Conservation (phyloP, 2,329 filamentous ascomycete species). For the Chaetomiaceae sp. region DNA sequence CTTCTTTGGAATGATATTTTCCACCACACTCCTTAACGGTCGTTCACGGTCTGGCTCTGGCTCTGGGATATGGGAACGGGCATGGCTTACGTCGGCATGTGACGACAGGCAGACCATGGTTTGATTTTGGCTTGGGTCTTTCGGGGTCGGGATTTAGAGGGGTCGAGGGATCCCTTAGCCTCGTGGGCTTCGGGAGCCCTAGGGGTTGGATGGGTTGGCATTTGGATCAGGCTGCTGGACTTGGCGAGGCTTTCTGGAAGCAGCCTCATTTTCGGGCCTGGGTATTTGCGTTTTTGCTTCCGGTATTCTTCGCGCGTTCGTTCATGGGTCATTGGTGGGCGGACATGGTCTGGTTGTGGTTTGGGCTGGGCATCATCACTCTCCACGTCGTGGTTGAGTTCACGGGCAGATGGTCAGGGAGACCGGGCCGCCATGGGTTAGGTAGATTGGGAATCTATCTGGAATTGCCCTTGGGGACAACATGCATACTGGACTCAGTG, state of each 20-base stretch:
- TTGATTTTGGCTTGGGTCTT: not conserved
- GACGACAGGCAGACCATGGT: not conserved
- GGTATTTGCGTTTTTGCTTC: not conserved
- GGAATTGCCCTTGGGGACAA: not conserved
- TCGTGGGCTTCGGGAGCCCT: not conserved
- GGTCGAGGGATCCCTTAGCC: not conserved
- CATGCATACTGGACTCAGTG: no score
- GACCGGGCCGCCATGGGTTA: not conserved
- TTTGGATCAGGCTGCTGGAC: not conserved
- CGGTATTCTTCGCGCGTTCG: slow-evolving; percentile 8
- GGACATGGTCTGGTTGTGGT: not conserved
- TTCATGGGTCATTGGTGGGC: not conserved
- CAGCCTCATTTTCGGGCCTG: not conserved
- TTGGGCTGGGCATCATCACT: not conserved
- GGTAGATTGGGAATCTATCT: slow-evolving; percentile 3
- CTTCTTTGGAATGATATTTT: not conserved
- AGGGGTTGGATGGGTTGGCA: not conserved
- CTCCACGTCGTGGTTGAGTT: not conserved
- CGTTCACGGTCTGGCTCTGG: not conserved
- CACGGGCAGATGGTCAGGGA: not conserved
- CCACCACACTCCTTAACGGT: slow-evolving; percentile 2
- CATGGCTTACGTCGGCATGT: not conserved
- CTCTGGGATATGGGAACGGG: not conserved
- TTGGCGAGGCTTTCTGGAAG: not conserved
- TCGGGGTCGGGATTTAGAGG: not conserved